Conservation (phyloP, 1,284 basidiomycete genomes). For the Malassezia nana region DNA sequence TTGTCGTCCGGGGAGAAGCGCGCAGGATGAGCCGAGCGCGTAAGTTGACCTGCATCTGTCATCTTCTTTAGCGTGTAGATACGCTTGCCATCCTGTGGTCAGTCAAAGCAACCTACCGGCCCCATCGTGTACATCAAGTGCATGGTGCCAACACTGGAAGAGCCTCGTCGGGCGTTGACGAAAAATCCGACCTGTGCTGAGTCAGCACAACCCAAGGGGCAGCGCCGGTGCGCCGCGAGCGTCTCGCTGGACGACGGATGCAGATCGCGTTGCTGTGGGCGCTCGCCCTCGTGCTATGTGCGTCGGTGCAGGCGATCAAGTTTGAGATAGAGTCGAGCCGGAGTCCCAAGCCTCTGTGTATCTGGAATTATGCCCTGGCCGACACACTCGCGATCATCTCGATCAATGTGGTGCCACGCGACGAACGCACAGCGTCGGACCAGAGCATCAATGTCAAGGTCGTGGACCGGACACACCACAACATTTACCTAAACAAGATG, state of each 20-base stretch:
- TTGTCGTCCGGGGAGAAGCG: slow-evolving; percentile 48
- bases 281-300: slow-evolving; percentile 12
- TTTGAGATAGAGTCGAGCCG: slow-evolving; percentile 33
- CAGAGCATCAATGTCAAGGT: slow-evolving; percentile 73
- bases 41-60: slow-evolving; percentile 35
- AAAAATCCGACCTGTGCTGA: neutral
- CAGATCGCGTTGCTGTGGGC: neutral
- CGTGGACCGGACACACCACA: slow-evolving; percentile 77
- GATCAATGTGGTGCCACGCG: slow-evolving; percentile 64
- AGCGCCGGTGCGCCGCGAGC: neutral
- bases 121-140: slow-evolving; percentile 47
- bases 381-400: slow-evolving; percentile 60
- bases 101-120: slow-evolving; percentile 19
- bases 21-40: slow-evolving; percentile 43
- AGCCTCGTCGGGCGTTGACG: neutral
- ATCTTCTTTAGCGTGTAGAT: slow-evolving; percentile 47
- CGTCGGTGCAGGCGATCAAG: slow-evolving; percentile 31
- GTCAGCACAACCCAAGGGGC: slow-evolving; percentile 1
- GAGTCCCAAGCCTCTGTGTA: slow-evolving; percentile 33
- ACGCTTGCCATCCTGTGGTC: slow-evolving; percentile 41
- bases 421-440: slow-evolving; percentile 20
- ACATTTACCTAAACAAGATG: slow-evolving; percentile 82
- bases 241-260: neutral
- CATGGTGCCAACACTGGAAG: slow-evolving; percentile 23
- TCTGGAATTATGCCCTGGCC: slow-evolving; percentile 47